Evolutionary conservation across 208 protist species (phyloP).

Genomic region (Leishmania martiniquensis): DNA sequence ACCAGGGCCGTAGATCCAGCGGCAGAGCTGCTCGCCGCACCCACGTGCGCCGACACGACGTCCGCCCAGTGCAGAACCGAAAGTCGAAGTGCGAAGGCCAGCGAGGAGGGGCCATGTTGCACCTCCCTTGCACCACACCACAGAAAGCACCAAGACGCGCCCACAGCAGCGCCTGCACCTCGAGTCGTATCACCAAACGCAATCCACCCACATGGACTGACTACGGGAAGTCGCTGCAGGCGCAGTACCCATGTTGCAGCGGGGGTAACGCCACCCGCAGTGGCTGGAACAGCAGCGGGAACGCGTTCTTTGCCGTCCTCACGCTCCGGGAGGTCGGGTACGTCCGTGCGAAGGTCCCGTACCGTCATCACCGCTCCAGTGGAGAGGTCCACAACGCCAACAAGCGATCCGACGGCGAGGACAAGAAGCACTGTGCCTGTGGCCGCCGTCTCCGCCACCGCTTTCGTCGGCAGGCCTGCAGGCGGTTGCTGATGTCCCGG

Average conservation of each 20-base stretch:
- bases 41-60: constrained; percentile 1
- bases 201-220: constrained; percentile 9
- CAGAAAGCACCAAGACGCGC: constrained; percentile 9
- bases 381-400: constrained; percentile 14
- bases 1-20: background rate
- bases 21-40: background rate
- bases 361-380: constrained; percentile 20
- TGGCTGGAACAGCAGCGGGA: background rate
- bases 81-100: constrained; percentile 4
- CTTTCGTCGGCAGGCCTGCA: background rate
- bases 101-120: background rate
- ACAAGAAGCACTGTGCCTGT: constrained; percentile 13
- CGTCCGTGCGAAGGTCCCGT: constrained; percentile 9
- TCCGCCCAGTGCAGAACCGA: background rate
- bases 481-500: background rate
- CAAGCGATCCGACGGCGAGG: constrained; percentile 13
- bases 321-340: background rate
- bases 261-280: background rate
- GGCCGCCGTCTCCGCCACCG: background rate
- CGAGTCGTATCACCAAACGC: background rate
- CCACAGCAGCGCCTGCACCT: background rate
- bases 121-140: background rate
- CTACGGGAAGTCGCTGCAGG: constrained; percentile 13
- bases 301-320: background rate
- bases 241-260: background rate